phyloP scores from a whole-genome alignment of 257 asterid genomes.

The Schizonepeta tenuifolia region DNA sequence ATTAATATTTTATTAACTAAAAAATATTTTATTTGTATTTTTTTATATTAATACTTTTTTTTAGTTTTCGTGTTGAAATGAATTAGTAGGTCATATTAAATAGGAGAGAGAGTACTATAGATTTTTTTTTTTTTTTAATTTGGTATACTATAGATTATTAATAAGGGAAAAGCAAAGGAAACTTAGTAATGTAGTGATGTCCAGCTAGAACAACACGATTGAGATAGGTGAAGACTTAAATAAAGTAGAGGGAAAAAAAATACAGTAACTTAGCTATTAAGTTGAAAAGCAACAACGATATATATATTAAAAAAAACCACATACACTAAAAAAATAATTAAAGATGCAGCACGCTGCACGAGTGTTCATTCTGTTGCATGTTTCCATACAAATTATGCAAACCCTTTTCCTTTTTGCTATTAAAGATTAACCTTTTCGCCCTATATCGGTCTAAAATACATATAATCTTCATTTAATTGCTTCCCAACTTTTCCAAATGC shows the following conservation, averaged over 20 bases:
- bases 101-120: too few relatives aligned
- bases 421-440: neutral
- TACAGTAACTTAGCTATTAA: slow-evolving; percentile 58
- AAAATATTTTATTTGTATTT: too few relatives aligned
- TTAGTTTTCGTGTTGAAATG: too few relatives aligned
- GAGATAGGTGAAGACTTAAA: slow-evolving; percentile 3
- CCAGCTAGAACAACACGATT: slow-evolving; percentile 45
- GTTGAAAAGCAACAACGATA: slow-evolving; percentile 23
- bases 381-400: slow-evolving; percentile 34
- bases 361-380: slow-evolving; percentile 36
- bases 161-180: slow-evolving; percentile 19
- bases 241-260: slow-evolving; percentile 27
- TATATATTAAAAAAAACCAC: neutral
- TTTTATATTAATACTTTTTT: too few relatives aligned
- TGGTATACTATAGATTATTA: too few relatives aligned
- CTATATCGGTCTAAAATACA: neutral
- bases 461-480: neutral
- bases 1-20: too few relatives aligned
- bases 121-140: too few relatives aligned
- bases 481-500: neutral
- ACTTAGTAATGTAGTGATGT: slow-evolving; percentile 33
- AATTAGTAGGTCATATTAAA: too few relatives aligned
- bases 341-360: slow-evolving; percentile 23
- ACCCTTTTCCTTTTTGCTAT: neutral
- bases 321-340: slow-evolving; percentile 3